Percentiles rank a stretch among this genome's conserved stretches.
Conservation (phyloP, 495 filamentous ascomycete species). For the Aspergillus olivimuriae region DNA sequence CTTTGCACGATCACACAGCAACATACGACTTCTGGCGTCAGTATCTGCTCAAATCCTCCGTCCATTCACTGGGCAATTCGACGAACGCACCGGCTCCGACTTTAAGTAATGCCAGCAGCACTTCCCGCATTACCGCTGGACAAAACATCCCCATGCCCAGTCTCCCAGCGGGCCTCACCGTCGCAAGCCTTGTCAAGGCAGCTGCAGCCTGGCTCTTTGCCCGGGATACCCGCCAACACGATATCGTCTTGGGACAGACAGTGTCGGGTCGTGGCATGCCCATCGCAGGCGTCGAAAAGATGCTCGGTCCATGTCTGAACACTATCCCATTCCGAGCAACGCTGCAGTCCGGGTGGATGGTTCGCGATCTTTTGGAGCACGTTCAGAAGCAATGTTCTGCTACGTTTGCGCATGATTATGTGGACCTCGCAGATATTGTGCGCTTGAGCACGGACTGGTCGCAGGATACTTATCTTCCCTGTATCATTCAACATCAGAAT, state of each 20-base stretch:
- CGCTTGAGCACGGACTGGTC: not conserved
- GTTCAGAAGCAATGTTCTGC: not conserved
- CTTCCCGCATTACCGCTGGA: not conserved
- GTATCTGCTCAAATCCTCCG: not conserved
- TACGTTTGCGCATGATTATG: not conserved
- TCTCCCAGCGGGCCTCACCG: not conserved
- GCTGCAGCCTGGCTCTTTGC: not conserved
- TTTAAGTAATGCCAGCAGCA: not conserved
- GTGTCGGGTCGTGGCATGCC: not conserved
- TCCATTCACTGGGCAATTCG: not conserved
- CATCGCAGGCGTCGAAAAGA: not conserved
- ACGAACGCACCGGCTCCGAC: too few species aligned
- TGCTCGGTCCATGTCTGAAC: not conserved
- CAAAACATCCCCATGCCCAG: not conserved
- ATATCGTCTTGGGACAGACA: not conserved
- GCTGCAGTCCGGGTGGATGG: not conserved
- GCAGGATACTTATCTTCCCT: not conserved
- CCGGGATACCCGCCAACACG: not conserved
- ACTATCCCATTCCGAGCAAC: not conserved
- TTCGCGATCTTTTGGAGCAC: not conserved
- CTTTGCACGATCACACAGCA: not conserved
- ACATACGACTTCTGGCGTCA: not conserved
- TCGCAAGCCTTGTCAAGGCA: not conserved
- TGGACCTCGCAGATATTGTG: not conserved
- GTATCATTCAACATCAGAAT: not conserved